Base-by-base conservation (phyloP, 345 rosid species). In the Ceriops decandra region DNA sequence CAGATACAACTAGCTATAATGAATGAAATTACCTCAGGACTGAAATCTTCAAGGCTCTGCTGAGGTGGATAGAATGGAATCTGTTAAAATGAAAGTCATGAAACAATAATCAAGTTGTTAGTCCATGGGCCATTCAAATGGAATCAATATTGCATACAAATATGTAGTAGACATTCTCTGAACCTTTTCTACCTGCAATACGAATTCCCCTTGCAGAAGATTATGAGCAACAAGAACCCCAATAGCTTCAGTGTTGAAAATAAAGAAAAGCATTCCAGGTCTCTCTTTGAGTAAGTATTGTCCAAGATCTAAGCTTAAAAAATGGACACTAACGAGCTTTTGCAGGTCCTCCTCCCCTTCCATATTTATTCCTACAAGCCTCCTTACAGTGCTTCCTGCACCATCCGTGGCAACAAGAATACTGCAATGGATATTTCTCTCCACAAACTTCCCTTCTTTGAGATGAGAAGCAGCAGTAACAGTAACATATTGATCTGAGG, bases 221-320 rank as follows among this genome's bases (percentile, higher is more conserved):
- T 91, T 97, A 82, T 93, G 97, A 62, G 95, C 99, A 83, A 93
- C 96, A 62, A 91, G 86, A 69, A 88, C 96, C 42, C 99, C 99
- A 60, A 89, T 91, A 51, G 86, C 97, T 76, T 85, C 85, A 15
- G 89, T 85, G 78, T 91, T 93, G 85, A 91, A 91, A 78, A 91
- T 80, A 75, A 91, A 95, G 81, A 89, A 95, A 33, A 95, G 76
- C 99, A 89, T 89, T 68, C 95, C 96, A 62, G 97, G 96, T 76
- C 86, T 88, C 82, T 76, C 82, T 32, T 77, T 77, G 51, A 85
- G 82, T 72, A 95, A 81, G 81, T 82, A 88, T 60, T 73, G 69
- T 20, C 95, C 97, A 20, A 90, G 96, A 74, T 87, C 88, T 72
- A 62, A 85, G 88, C 99, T 89, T 65, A 82, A 78, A 73, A 95